A percentile compares a stretch with the other conserved stretches of the same genome.
Conservation (phyloP, 2,329 filamentous ascomycete genomes). For the Ophiostoma fasciatum region DNA sequence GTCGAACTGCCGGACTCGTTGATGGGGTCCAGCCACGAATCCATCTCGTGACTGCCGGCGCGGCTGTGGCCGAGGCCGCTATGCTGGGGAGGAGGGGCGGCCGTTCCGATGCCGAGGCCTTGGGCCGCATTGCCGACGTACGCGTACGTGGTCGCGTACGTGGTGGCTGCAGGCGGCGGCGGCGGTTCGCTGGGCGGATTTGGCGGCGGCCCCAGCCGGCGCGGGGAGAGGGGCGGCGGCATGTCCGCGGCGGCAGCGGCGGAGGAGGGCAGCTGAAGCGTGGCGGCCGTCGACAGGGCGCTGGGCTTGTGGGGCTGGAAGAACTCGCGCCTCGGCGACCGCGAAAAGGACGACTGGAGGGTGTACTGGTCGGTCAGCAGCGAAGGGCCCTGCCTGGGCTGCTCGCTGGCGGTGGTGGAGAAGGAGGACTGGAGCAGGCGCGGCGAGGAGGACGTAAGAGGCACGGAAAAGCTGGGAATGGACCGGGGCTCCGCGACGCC, state of each 20-base stretch:
- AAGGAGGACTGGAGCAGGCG: conserved; percentile 14
- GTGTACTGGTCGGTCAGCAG: conserved; percentile 20
- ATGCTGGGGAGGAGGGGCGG: too few relatives aligned
- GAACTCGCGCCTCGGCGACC: conserved; percentile 28
- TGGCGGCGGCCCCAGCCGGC: conserved; percentile 22
- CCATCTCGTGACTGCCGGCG: conserved; percentile 61
- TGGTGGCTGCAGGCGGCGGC: too few relatives aligned
- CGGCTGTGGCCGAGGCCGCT: conserved; percentile 30
- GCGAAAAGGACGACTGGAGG: conserved; percentile 40
- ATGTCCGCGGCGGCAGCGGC: conserved; percentile 48
- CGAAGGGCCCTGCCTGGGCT: conserved; percentile 15
- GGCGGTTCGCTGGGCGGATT: too few relatives aligned
- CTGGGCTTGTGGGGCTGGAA: conserved; percentile 15
- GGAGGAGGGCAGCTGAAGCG: conserved; percentile 29
- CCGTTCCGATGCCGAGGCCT: too few relatives aligned
- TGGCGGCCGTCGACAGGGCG: background rate
- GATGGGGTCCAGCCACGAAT: conserved; percentile 88
- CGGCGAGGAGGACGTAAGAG: conserved; percentile 13
- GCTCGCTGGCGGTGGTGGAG: conserved; percentile 13
- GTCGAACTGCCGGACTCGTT: conserved; percentile 78
- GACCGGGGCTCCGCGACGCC: conserved; percentile 11
- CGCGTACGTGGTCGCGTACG: too few relatives aligned
- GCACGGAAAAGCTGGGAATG: conserved; percentile 15
- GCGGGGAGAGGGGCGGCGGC: conserved; percentile 56
- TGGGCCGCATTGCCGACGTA: background rate